Conservation (phyloP, 2,329 filamentous ascomycete species). For the Alternaria atra region DNA sequence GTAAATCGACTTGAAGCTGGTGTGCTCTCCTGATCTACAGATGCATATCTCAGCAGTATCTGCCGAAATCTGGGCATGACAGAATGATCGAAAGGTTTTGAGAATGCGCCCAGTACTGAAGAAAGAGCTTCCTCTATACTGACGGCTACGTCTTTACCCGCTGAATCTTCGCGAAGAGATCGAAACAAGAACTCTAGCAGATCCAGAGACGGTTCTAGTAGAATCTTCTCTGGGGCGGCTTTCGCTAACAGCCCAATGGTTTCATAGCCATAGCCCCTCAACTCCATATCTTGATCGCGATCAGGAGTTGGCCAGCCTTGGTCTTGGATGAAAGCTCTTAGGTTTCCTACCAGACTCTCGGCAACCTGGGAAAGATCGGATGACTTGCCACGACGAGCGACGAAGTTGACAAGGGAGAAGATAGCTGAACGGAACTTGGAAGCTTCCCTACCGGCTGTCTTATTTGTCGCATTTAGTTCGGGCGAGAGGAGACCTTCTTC, state of each 20-base stretch:
- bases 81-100: conserved; percentile 53
- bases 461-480: conserved; percentile 43
- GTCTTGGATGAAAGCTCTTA: conserved; percentile 77
- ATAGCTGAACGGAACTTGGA: conserved; percentile 82
- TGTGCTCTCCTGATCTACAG: conserved; percentile 22
- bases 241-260: conserved; percentile 83
- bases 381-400: conserved; percentile 75
- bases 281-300: conserved; percentile 64
- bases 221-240: conserved; percentile 67
- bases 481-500: conserved; percentile 67
- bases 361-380: conserved; percentile 72
- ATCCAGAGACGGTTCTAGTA: conserved; percentile 62
- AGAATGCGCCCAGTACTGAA: conserved; percentile 72
- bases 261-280: conserved; percentile 87
- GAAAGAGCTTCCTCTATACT: conserved; percentile 91
- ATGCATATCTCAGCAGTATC: conserved; percentile 45
- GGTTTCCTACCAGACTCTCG: conserved; percentile 70
- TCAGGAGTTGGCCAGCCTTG: conserved; percentile 82
- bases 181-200: conserved; percentile 81
- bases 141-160: conserved; percentile 75
- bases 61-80: conserved; percentile 53
- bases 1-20: conserved; percentile 53
- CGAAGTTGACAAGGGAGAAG: conserved; percentile 87
- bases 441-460: conserved; percentile 72
- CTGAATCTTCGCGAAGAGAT: conserved; percentile 81